Evolutionary conservation across 192 early-diverging fungal genomes (phyloP).

Genomic region (Jimgerdemannia flammicorona): DNA sequence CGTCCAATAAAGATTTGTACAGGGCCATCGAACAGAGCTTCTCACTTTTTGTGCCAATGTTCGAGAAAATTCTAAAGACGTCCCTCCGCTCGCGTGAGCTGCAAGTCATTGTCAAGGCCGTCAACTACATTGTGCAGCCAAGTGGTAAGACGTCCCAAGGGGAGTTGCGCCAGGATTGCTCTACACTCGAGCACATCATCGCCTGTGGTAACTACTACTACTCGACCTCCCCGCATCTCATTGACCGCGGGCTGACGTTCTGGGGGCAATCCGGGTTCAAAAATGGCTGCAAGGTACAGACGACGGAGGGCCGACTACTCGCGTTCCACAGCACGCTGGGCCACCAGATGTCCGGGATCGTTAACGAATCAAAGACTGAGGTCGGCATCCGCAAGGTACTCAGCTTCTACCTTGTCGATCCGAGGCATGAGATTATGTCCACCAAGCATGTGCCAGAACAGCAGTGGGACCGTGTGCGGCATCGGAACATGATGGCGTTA

Average conservation of each 20-base stretch:
- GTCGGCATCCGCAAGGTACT: constrained; percentile 21
- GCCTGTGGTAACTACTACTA: too few species aligned
- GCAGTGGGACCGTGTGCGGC: constrained; percentile 14
- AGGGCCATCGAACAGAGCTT: constrained; percentile 46
- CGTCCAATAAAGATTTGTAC: constrained; percentile 48
- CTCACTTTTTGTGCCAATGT: constrained; percentile 54
- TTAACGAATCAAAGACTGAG: constrained; percentile 33
- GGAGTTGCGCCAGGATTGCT: too few species aligned
- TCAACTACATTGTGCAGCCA: too few species aligned
- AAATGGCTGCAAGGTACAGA: too few species aligned
- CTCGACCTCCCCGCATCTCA: constrained; percentile 55
- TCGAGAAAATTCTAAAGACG: constrained; percentile 46
- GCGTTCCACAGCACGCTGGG: constrained; percentile 66
- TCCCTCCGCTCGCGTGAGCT: constrained; percentile 26
- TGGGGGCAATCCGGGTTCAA: too few species aligned
- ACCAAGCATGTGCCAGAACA: constrained; percentile 13
- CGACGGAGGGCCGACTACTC: constrained; percentile 52
- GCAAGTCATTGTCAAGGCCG: too few species aligned
- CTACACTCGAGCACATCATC: too few species aligned
- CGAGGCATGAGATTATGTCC: constrained; percentile 54
- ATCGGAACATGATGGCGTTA: constrained; percentile 11
- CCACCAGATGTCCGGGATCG: constrained; percentile 27
- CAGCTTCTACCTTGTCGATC: not conserved
- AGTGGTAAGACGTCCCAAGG: too few species aligned
- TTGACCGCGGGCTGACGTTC: constrained; percentile 49